Base-by-base conservation (phyloP, 129 eudicot species). In the Flaveria linearis region DNA sequence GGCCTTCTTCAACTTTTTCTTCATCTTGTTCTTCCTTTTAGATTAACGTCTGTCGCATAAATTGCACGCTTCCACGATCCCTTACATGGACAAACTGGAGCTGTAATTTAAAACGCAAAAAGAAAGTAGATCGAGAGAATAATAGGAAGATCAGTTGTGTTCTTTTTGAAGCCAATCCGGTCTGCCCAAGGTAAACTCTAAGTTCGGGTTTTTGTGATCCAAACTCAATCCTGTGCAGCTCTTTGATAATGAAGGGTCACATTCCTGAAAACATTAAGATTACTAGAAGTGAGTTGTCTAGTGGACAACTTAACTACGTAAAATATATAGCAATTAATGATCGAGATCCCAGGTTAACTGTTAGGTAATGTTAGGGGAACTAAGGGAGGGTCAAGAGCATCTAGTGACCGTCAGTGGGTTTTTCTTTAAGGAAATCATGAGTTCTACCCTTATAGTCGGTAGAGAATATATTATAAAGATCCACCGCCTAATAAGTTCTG, bases 181-280 rank as follows among this genome's bases (percentile, higher is more conserved):
- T 84, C 93, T 84, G 74, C 92, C 92, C 76, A 90, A 85, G 45
- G 96, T 90, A 85, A 90, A 90, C 78, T 90, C 93, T 85, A 90
- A 74, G 85, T 91, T 82, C 20, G 96, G 93, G 78, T 84, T 88
- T 81, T 86, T 88, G 45, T 78, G 82, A 69, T 78, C 87, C 81
- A 84, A 22, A 82, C 49, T 72, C 9, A 86, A 72, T 45, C 79
- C 85, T 72, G 71, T 66, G 82, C 74, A 86, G 74, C 81, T 78
- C 81, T 82, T 90, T 23, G 78, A 61, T 68, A 75, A 58, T 5
- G 86, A 69, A 66, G 79, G 65, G 28, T 86, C 86, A 60, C 83
- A 76, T 78, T 86, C 97, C 97, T 91, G 85, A 82, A 74, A 63
- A 39, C 55, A 78, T 41, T 42, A 25, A 36, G 25, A 46, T 79